Conservation (phyloP, 2,329 filamentous ascomycete species). For the Aspergillus awamori region DNA sequence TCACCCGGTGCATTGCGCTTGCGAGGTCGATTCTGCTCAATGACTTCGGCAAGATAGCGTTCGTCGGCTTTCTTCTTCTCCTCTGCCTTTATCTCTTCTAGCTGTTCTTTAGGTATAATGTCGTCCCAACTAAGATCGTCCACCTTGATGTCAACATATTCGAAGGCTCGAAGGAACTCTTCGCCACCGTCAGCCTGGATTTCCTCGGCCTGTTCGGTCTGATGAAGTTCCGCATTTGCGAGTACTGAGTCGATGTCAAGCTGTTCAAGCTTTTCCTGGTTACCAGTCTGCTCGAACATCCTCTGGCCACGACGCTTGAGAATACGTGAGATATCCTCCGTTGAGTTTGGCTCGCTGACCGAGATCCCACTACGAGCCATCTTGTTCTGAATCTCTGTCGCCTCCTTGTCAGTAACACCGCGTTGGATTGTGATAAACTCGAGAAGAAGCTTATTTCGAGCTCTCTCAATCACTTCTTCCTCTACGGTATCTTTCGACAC, state of each 20-base stretch:
- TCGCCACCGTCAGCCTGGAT: slow-evolving; percentile 95
- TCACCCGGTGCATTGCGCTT: slow-evolving; percentile 67
- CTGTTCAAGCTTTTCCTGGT: slow-evolving; percentile 94
- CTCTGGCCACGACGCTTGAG: slow-evolving; percentile 98
- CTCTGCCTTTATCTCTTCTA: slow-evolving; percentile 85
- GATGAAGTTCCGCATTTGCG: slow-evolving; percentile 94
- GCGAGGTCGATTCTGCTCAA: slow-evolving; percentile 83
- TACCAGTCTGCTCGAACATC: slow-evolving; percentile 97
- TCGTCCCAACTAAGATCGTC: slow-evolving; percentile 94
- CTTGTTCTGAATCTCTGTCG: slow-evolving; percentile 80
- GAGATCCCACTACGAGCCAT: slow-evolving; percentile 64
- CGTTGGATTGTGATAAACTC: slow-evolving; percentile 98
- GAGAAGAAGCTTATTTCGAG: slow-evolving; percentile 94
- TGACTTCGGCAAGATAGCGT: slow-evolving; percentile 76
- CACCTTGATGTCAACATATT: slow-evolving; percentile 97
- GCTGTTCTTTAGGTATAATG: slow-evolving; percentile 91
- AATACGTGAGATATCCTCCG: slow-evolving; percentile 93
- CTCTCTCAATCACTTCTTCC: slow-evolving; percentile 93
- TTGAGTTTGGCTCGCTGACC: slow-evolving; percentile 78
- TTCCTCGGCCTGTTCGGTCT: slow-evolving; percentile 91
- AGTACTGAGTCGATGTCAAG: slow-evolving; percentile 97
- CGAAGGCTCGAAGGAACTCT: slow-evolving; percentile 85
- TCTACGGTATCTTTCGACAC: slow-evolving; percentile 98
- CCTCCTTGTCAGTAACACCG: slow-evolving; percentile 90
- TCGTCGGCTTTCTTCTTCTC: slow-evolving; percentile 84